phyloP scores from a whole-genome alignment of 495 filamentous ascomycete genomes.

The Neurospora sublineolata region DNA sequence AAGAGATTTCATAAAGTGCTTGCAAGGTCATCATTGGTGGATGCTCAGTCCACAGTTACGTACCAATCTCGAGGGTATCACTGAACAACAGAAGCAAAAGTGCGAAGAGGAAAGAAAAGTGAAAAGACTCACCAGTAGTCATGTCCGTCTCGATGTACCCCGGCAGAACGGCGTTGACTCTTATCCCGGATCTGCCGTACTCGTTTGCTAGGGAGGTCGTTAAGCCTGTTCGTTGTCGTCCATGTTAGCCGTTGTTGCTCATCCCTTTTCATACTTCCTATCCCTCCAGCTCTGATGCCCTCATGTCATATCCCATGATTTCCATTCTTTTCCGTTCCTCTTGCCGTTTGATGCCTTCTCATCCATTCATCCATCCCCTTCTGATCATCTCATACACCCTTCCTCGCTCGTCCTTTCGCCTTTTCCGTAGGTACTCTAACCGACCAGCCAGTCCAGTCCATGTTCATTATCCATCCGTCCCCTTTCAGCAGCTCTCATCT shows the following conservation, averaged over 20 bases:
- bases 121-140: slow-evolving; percentile 48
- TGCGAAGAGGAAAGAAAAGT: background rate
- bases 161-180: slow-evolving; percentile 73
- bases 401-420: background rate
- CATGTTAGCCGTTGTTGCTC: slow-evolving; percentile 1
- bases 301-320: background rate
- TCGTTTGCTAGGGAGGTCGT: slow-evolving; percentile 62
- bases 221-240: slow-evolving; percentile 33
- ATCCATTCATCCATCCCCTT: background rate
- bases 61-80: background rate
- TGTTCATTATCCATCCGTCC: background rate
- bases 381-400: background rate
- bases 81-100: background rate
- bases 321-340: background rate
- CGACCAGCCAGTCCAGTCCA: background rate
- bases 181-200: slow-evolving; percentile 41
- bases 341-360: background rate
- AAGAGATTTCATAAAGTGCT: no score
- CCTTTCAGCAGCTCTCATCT: background rate
- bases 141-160: slow-evolving; percentile 74
- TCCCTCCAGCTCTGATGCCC: no score
- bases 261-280: background rate
- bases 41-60: background rate
- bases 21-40: background rate
- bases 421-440: background rate